Evolutionary conservation across 768 basidiomycete genomes (phyloP).

Genomic region (Amanita jacksonii): DNA sequence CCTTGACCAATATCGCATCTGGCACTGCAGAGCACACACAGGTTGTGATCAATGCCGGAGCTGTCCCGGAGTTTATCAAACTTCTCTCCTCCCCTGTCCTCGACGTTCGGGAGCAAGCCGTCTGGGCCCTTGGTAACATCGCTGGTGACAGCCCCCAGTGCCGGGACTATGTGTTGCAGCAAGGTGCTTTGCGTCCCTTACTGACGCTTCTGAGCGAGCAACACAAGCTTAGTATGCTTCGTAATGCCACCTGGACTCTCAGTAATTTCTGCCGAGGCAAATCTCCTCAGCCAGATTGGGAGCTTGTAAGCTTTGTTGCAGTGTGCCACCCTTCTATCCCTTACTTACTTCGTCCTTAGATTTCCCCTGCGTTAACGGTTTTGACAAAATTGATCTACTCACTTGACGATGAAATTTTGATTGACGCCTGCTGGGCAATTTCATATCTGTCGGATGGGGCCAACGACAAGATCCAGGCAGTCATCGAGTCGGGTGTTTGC

Average conservation of each 20-base stretch:
- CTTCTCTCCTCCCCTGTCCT: conserved; percentile 88
- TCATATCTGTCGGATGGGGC: conserved; percentile 98
- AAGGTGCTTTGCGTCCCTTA: conserved; percentile 89
- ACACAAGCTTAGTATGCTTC: conserved; percentile 97
- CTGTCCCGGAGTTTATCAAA: conserved; percentile 96
- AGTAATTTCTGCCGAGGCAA: conserved; percentile 99
- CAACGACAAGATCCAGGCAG: conserved; percentile 99
- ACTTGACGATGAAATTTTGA: conserved; percentile 96
- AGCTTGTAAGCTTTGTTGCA: conserved; percentile 51
- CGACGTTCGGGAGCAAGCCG: conserved; percentile 98
- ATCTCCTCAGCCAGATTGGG: conserved; percentile 97
- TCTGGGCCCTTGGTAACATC: conserved; percentile 99
- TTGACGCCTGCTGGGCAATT: conserved; percentile 99
- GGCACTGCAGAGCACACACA: conserved; percentile 98
- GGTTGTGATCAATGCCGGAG: conserved; percentile 90
- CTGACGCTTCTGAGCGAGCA: conserved; percentile 86
- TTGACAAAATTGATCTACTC: conserved; percentile 98
- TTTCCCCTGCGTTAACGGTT: conserved; percentile 93
- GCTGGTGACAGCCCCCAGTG: conserved; percentile 98
- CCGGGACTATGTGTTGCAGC: conserved; percentile 91
- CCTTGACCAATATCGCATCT: conserved; percentile 94
- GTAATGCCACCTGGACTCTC: conserved; percentile 98
- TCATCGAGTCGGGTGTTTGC: conserved; percentile 97
- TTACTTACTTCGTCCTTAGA: conserved; percentile 43
- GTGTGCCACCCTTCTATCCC: conserved; percentile 6